Percentiles rank a stretch among this genome's conserved stretches.
Conservation (phyloP, 164 flowering plant species). For the Warburgia ugandensis region DNA sequence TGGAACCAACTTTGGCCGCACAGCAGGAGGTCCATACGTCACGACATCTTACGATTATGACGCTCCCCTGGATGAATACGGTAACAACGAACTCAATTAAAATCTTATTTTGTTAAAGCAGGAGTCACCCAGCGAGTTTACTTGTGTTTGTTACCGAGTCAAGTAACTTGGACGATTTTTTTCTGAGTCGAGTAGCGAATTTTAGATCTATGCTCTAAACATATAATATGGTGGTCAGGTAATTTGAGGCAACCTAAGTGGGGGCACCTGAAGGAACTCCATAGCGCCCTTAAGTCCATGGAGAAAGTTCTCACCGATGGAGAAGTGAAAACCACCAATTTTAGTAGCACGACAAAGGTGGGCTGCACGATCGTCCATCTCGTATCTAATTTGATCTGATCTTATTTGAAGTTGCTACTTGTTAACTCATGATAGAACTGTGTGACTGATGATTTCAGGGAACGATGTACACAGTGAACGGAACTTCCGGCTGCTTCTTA, state of each 20-base stretch:
- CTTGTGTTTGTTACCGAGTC: no score
- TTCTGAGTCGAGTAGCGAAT: no score
- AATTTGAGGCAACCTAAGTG: no score
- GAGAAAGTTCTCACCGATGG: conserved; percentile 28
- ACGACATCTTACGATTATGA: no score
- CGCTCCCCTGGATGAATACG: conserved; percentile 7
- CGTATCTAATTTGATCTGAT: not conserved
- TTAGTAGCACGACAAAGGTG: conserved; percentile 6
- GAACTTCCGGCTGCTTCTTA: no score
- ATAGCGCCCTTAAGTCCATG: conserved; percentile 15
- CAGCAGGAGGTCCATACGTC: conserved; percentile 9
- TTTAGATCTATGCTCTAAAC: no score
- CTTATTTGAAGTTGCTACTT: not conserved
- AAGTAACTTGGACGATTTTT: no score
- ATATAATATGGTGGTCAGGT: conserved; percentile 18
- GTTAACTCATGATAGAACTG: not conserved
- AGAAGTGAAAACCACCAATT: not conserved
- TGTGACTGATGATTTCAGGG: not conserved
- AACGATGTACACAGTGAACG: conserved; percentile 16
- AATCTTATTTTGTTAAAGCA: conserved; percentile 15
- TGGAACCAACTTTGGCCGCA: conserved; percentile 11
- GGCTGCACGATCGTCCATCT: not conserved
- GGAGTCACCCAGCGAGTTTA: no score
- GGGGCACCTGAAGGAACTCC: conserved; percentile 40
- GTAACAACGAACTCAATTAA: not conserved